Base-by-base conservation (phyloP, 345 rosid genomes). In the Cochlearia excelsa region DNA sequence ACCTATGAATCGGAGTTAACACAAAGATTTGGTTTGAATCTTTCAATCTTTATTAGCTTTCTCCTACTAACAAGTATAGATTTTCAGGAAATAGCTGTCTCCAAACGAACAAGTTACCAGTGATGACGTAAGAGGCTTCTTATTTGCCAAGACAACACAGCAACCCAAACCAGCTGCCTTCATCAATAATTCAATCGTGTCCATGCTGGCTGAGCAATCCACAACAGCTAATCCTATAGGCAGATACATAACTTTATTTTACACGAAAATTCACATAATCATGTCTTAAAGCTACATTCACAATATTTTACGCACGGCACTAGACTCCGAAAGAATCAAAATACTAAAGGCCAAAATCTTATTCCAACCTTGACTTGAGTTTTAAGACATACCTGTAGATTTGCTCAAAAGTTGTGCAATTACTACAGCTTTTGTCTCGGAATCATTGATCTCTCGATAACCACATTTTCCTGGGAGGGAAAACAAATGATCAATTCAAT, bases 181-280 rank as follows among this genome's bases (percentile, higher is more conserved):
- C 28, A 61, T 75, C 65, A 88, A 73, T 48, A 88, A 40, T 51
- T 71, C 75, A 57, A 79, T 51, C 31, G 87, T 86, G 51, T 81
- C 85, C 0, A 74, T 61, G 73, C 87, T 84, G 11, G 98, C 96
- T 44, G 98, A 86, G 79, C 95, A 86, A 81, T 92, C 98, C 44
- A 86, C 84, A 45, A 84, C 54, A 26, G 73, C 88, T 75, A 92
- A 75, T 59, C 98, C 98, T 91, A 66, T 38, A 60, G 23, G 23
- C 38, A 65, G 43, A 27, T 51, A 54, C 29, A 51, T 48, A 2
- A 10, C 1, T 4, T 48, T 37, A 2, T 10, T 4, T 48, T 47
- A 33, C 4, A 11, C 3, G 28, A 62, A 54, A 69, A 42, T 16
- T 40, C 37, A n/a, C 7, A 55, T 4, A 54, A 3, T 1, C 26